Conservation (phyloP, 257 asterid genomes). For the Eucommia ulmoides region DNA sequence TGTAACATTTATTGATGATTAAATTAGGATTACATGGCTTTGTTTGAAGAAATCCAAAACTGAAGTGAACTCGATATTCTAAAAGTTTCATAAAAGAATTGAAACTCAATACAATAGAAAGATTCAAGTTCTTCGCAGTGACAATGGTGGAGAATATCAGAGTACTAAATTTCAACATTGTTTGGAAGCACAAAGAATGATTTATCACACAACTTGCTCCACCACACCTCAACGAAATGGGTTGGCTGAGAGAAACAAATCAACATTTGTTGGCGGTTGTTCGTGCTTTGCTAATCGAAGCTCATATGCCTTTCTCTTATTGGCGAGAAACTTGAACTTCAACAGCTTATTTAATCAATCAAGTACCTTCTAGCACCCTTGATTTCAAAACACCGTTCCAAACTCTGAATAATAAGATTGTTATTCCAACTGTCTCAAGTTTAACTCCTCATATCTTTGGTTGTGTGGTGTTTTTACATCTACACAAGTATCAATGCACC, state of each 20-base stretch:
- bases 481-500: not conserved
- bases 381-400: not conserved
- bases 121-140: not conserved
- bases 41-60: not conserved
- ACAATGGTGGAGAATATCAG: not conserved
- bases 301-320: not conserved
- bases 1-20: not conserved
- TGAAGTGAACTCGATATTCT: not conserved
- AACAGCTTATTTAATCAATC: not conserved
- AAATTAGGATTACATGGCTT: not conserved
- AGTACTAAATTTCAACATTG: not conserved
- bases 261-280: not conserved
- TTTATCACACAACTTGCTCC: not conserved
- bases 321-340: not conserved
- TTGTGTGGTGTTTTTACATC: not conserved
- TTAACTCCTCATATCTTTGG: not conserved
- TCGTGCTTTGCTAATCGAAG: not conserved
- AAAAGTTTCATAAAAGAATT: not conserved
- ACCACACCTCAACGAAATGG: not conserved
- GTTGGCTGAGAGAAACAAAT: not conserved
- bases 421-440: not conserved
- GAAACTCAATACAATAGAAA: not conserved
- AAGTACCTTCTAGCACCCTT: not conserved
- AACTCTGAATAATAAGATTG: not conserved
- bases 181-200: not conserved